Conservation (phyloP, 2,329 filamentous ascomycete genomes). For the Penicillium sp. region DNA sequence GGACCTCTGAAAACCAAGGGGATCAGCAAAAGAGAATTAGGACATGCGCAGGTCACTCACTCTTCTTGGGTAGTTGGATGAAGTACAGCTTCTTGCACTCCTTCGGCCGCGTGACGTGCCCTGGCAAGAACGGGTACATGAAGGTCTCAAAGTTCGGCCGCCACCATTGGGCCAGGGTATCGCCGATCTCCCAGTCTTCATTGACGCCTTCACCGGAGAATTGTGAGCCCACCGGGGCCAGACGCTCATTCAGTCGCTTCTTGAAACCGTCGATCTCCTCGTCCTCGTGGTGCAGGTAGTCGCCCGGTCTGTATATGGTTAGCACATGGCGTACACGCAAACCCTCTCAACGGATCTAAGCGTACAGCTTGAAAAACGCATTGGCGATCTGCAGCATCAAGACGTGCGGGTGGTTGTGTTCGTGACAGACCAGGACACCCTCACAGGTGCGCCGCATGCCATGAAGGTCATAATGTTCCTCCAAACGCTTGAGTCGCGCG, state of each 20-base stretch:
- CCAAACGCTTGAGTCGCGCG: conserved; percentile 86
- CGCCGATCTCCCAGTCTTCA: conserved; percentile 90
- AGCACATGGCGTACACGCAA: background rate
- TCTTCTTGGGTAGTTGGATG: conserved; percentile 87
- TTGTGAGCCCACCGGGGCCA: conserved; percentile 84
- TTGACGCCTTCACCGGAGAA: conserved; percentile 82
- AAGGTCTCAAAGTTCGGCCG: conserved; percentile 98
- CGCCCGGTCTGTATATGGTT: conserved; percentile 64
- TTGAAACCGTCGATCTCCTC: conserved; percentile 97
- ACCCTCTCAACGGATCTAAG: background rate
- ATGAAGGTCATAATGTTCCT: conserved; percentile 87
- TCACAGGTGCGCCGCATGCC: conserved; percentile 98
- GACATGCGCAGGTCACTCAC: conserved; percentile 54
- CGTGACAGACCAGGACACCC: conserved; percentile 94
- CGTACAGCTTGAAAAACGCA: conserved; percentile 92
- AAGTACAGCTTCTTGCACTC: conserved; percentile 99
- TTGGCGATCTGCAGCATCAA: conserved; percentile 99
- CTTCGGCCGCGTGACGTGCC: conserved; percentile 93
- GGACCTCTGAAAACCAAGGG: conserved; percentile 63
- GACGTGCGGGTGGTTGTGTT: conserved; percentile 98
- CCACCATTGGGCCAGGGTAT: conserved; percentile 98
- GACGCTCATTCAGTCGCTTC: conserved; percentile 81
- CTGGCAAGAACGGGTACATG: conserved; percentile 98
- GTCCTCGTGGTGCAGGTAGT: conserved; percentile 83
- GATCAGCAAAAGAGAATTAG: background rate